A percentile compares a stretch with the other conserved stretches of the same genome.
These are phyloP conservation scores for Solanum commersonii DNA, from an alignment of 257 asterid genomes.

Conservation along the genomic window DNA sequence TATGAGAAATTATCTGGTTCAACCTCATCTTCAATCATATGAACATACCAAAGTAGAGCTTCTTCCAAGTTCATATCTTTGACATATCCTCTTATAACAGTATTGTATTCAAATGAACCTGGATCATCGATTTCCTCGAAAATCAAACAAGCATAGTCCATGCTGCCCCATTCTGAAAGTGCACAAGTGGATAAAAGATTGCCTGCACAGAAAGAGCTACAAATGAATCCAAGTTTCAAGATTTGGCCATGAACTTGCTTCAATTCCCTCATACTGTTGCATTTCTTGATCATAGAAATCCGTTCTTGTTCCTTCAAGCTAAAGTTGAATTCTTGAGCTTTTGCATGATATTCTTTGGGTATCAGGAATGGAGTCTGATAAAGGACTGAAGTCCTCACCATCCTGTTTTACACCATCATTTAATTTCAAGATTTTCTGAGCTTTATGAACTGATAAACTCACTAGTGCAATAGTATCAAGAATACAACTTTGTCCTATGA, in stretches of 20 bases:
- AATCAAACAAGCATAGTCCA: constrained; percentile 74
- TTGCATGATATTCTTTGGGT: constrained; percentile 19
- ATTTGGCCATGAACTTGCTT: constrained; percentile 59
- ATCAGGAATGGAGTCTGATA: constrained; percentile 32
- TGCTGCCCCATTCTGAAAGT: constrained; percentile 74
- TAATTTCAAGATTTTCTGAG: neutral
- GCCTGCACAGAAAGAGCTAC: constrained; percentile 53
- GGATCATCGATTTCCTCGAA: constrained; percentile 45
- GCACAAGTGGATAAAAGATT: constrained; percentile 72
- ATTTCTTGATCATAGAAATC: constrained; percentile 41
- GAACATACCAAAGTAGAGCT: constrained; percentile 34
- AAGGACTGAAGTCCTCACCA: constrained; percentile 58
- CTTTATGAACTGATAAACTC: neutral
- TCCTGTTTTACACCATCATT: constrained; percentile 24
- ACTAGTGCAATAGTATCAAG: neutral
- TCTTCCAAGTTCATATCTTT: constrained; percentile 34
- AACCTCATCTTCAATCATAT: constrained; percentile 52
- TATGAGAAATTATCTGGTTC: constrained; percentile 58
- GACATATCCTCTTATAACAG: constrained; percentile 51
- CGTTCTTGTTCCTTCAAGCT: constrained; percentile 50
- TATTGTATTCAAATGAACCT: constrained; percentile 52
- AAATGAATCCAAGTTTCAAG: constrained; percentile 53
- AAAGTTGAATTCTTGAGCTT: constrained; percentile 27
- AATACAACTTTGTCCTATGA: neutral
- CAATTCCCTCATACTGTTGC: constrained; percentile 41